Evolutionary conservation across 305 asterid genomes (phyloP).

Genomic region (Lippia alba): DNA sequence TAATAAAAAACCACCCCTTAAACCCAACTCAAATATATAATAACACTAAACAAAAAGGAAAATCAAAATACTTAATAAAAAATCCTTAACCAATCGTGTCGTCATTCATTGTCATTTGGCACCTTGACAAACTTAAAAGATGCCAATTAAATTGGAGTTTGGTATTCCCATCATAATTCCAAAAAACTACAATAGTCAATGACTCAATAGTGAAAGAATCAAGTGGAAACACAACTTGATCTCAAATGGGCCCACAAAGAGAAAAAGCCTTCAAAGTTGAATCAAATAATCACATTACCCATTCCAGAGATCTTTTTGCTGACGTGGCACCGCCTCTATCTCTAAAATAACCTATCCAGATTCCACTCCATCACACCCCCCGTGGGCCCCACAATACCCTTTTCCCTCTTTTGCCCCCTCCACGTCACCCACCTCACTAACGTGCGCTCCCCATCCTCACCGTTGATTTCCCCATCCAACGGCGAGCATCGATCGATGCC

Average conservation of each 20-base stretch:
- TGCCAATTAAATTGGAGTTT: no score
- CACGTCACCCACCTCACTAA: conserved; percentile 46
- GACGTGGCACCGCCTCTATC: conserved; percentile 49
- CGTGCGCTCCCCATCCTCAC: conserved; percentile 44
- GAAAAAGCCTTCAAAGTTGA: background rate
- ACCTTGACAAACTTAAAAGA: no score
- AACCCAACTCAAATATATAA: no score
- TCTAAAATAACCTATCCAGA: conserved; percentile 36
- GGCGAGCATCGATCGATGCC: background rate
- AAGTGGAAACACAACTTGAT: background rate
- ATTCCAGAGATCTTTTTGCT: conserved; percentile 35
- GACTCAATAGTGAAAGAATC: no score
- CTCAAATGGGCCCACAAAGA: conserved; percentile 17
- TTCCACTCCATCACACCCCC: background rate
- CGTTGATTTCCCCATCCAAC: conserved; percentile 29
- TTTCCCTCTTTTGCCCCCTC: conserved; percentile 31
- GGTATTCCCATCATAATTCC: no score
- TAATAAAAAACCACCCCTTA: no score
- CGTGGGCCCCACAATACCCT: conserved; percentile 12
- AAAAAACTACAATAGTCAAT: no score
- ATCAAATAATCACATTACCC: background rate
- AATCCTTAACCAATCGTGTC: no score
- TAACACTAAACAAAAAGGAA: no score
- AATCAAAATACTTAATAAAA: no score
- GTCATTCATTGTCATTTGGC: no score